Evolutionary conservation across 352 stramenopile species (phyloP).

Genomic region (Elongisporangium senticosum): DNA sequence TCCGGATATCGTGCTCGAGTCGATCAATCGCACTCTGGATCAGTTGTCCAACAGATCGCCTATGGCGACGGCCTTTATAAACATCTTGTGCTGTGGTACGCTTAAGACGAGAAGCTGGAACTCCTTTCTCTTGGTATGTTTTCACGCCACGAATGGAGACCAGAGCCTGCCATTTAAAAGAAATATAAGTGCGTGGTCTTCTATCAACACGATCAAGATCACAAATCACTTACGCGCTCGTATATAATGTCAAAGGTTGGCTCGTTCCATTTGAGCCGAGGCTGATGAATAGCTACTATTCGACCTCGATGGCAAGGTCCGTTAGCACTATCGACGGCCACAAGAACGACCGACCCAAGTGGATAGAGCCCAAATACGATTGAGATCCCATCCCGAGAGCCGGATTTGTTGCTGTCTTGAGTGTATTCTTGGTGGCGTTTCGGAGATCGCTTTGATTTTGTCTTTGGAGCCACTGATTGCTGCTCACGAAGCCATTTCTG

Average conservation of each 20-base stretch:
- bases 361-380: constrained; percentile 35
- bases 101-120: constrained; percentile 13
- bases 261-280: constrained; percentile 5
- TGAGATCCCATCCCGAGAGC: constrained; percentile 14
- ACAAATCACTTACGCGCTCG: constrained; percentile 14
- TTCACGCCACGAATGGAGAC: constrained; percentile 20
- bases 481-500: constrained; percentile 14
- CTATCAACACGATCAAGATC: constrained; percentile 1
- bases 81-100: constrained; percentile 7
- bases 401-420: constrained; percentile 7
- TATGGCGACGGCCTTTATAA: background rate
- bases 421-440: no score
- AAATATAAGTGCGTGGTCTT: background rate
- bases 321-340: constrained; percentile 14
- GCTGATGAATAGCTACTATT: constrained; percentile 25
- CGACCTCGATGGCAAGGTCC: constrained; percentile 19
- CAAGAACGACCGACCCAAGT: constrained; percentile 29
- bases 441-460: constrained; percentile 2
- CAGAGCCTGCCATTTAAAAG: constrained; percentile 1
- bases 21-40: constrained; percentile 28
- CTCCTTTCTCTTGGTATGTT: constrained; percentile 19
- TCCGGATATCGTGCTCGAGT: constrained; percentile 20
- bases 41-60: constrained; percentile 13
- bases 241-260: constrained; percentile 50
- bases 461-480: background rate